phyloP scores from a whole-genome alignment of 129 eudicot species.

The Flaveria brownii region DNA sequence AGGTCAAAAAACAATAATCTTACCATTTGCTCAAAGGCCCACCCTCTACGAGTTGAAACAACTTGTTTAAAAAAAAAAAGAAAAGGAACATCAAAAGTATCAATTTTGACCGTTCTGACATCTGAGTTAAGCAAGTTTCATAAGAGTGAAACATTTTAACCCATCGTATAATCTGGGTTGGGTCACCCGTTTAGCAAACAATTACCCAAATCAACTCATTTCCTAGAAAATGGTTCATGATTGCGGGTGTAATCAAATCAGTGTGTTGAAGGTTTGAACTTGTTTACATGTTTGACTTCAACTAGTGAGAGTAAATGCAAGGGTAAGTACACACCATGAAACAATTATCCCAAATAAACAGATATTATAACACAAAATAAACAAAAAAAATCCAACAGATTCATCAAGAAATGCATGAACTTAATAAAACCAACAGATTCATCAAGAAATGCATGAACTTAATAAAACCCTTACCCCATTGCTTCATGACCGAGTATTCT shows the following conservation, averaged over 20 bases:
- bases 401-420: neutral
- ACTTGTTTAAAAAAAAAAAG: too few relatives aligned
- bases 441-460: neutral
- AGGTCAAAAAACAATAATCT: too few relatives aligned
- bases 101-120: neutral
- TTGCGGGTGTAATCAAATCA: neutral
- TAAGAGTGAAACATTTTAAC: too few relatives aligned
- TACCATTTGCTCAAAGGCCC: too few relatives aligned
- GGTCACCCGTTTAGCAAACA: too few relatives aligned
- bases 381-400: neutral
- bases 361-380: neutral
- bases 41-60: too few relatives aligned
- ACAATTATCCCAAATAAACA: neutral
- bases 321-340: neutral
- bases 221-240: neutral
- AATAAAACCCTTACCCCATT: constrained; percentile 51
- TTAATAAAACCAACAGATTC: neutral
- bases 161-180: neutral
- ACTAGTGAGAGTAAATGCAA: neutral
- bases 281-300: neutral
- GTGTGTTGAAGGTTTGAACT: neutral
- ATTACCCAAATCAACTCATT: neutral
- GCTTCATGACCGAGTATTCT: constrained; percentile 89
- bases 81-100: neutral
- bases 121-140: neutral